phyloP scores from a whole-genome alignment of 2,329 filamentous ascomycete species.

The Ramichloridium luteum region DNA sequence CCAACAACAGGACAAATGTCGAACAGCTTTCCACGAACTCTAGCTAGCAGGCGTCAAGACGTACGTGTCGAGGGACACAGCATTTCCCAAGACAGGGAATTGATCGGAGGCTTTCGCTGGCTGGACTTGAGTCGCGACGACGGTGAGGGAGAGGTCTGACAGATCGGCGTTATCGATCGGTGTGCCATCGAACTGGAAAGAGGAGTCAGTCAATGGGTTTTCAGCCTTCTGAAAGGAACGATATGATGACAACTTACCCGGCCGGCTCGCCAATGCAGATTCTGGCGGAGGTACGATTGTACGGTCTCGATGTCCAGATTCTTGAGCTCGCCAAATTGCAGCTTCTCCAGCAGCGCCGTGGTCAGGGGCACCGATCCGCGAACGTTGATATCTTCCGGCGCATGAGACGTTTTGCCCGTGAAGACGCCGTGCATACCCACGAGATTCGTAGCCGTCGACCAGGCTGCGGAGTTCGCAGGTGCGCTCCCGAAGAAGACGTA shows the following conservation, averaged over 20 bases:
- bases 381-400: slow-evolving; percentile 12
- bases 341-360: slow-evolving; percentile 27
- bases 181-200: slow-evolving; percentile 25
- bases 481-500: slow-evolving; percentile 54
- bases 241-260: slow-evolving; percentile 13
- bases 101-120: slow-evolving; percentile 24
- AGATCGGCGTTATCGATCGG: slow-evolving; percentile 23
- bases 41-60: no score
- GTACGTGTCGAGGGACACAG: no score
- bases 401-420: slow-evolving; percentile 5
- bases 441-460: slow-evolving; percentile 43
- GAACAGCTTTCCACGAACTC: no score
- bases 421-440: slow-evolving; percentile 49
- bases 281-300: slow-evolving; percentile 19
- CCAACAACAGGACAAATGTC: no score
- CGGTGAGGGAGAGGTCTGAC: slow-evolving; percentile 28
- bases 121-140: slow-evolving; percentile 28
- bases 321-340: slow-evolving; percentile 23
- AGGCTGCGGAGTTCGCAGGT: slow-evolving; percentile 33
- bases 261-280: slow-evolving; percentile 25
- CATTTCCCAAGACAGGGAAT: slow-evolving; percentile 28
- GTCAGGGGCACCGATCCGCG: slow-evolving; percentile 36
- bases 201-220: neutral
- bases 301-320: slow-evolving; percentile 19
- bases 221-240: neutral